Conservation (phyloP, 805 yeast genomes). For the Yamadazyma nakazawae region DNA sequence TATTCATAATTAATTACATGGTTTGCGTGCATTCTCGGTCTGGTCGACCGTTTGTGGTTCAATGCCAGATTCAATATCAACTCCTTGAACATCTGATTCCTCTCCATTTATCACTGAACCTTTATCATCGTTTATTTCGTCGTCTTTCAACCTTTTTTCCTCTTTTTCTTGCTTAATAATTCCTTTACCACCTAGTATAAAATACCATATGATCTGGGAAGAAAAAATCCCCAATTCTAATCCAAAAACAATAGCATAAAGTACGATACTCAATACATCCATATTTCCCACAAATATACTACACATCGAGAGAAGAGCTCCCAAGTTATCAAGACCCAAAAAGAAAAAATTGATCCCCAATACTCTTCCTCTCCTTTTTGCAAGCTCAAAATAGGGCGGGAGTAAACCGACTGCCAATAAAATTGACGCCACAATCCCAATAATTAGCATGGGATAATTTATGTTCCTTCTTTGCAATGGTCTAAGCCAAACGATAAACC, state of each 20-base stretch:
- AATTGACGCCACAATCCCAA: slow-evolving; percentile 79
- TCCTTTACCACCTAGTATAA: slow-evolving; percentile 29
- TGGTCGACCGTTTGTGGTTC: no score
- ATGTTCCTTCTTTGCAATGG: slow-evolving; percentile 48
- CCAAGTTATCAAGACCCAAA: slow-evolving; percentile 68
- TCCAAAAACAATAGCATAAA: slow-evolving; percentile 69
- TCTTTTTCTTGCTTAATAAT: slow-evolving; percentile 24
- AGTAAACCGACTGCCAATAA: slow-evolving; percentile 72
- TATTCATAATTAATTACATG: no score
- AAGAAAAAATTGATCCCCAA: slow-evolving; percentile 87
- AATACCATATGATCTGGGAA: slow-evolving; percentile 69
- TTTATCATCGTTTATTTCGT: slow-evolving; percentile 1
- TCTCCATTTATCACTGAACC: no score
- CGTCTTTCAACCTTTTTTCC: slow-evolving; percentile 4
- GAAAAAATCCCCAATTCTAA: slow-evolving; percentile 75
- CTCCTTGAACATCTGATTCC: no score
- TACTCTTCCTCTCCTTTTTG: slow-evolving; percentile 77
- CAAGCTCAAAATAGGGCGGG: slow-evolving; percentile 86
- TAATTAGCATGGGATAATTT: slow-evolving; percentile 74
- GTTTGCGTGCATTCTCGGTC: no score
- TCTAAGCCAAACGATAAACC: slow-evolving; percentile 67
- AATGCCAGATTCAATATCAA: no score
- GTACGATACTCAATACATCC: slow-evolving; percentile 76
- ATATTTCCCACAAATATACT: slow-evolving; percentile 53
- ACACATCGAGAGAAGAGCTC: slow-evolving; percentile 74